Base-by-base conservation (phyloP, 306 rosid species). In the Ziziphus jujuba region DNA sequence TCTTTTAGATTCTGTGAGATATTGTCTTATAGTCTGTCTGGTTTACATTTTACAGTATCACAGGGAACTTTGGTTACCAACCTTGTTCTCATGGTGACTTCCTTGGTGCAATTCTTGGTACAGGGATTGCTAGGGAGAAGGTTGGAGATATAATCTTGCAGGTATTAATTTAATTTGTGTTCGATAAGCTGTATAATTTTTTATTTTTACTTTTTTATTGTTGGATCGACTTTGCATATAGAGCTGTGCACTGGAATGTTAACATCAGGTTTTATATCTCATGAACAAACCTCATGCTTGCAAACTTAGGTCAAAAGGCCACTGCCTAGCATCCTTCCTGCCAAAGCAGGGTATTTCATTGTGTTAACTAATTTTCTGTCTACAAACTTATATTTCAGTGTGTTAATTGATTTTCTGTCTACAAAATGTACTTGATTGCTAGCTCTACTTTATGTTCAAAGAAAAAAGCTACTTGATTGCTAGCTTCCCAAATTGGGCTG, bases 61-160 rank as follows among this genome's bases (percentile, higher is more conserved):
- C 92, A 60, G 97, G 97, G 71, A 92, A 92, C 82, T 89, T 92
- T 66, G 76, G 73, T 71, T 89, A 82, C 79, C 93, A 89, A 75
- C 77, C 91, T 75, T 89, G 89, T 56, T 84, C 95, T 63, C 95
- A 87, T 70, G 95, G 98, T 51, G 95, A 92, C 78, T 85, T 89
- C 83, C 96, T 92, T 74, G 96, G 98, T 16, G 63, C 96, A 73
- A 78, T 87, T 83, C 95, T 92, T 69, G 91, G 92, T 68, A 87
- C 91, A 57, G 97, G 98, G 65, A 92, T 92, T 73, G 66, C 72
- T 22, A 82, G 96, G 79, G 96, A 89, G 69, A 89, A 90, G 80
- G 66, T 92, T 31, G 98, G 98, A 45, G 98, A 92, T 70, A 81
- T 92, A 65, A 80, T 92, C 67, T 66, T 89, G 78, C 93, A 87